Conservation (phyloP, 2,329 filamentous ascomycete genomes). For the Cytospora schulzeri region DNA sequence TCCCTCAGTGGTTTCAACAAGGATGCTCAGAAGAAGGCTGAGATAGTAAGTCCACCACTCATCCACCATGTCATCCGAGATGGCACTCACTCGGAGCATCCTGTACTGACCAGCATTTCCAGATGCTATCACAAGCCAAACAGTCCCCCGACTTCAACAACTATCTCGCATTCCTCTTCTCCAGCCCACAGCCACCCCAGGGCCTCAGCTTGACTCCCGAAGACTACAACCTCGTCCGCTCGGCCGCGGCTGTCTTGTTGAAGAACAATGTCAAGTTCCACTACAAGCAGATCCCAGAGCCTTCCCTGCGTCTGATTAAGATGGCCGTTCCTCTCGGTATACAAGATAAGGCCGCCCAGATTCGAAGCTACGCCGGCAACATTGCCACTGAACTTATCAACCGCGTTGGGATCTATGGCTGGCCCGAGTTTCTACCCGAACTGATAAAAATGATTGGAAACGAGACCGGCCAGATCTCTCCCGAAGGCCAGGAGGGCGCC, state of each 20-base stretch:
- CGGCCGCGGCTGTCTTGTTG: constrained; percentile 88
- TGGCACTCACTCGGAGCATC: not conserved
- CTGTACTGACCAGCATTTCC: constrained; percentile 21
- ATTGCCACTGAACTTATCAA: constrained; percentile 91
- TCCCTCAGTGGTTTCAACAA: constrained; percentile 85
- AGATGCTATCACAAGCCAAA: constrained; percentile 95
- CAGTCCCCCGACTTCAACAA: constrained; percentile 92
- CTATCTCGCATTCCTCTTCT: constrained; percentile 91
- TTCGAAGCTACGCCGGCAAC: constrained; percentile 87
- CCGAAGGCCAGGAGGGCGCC: constrained; percentile 83
- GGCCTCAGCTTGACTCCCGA: constrained; percentile 60
- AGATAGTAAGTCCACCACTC: constrained; percentile 67
- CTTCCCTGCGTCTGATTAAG: constrained; percentile 76
- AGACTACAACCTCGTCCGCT: constrained; percentile 76
- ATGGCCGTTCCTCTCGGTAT: constrained; percentile 76
- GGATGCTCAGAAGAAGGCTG: constrained; percentile 82
- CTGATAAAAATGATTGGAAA: constrained; percentile 79
- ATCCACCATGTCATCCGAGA: constrained; percentile 21
- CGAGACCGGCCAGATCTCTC: constrained; percentile 64
- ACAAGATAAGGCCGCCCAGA: constrained; percentile 78
- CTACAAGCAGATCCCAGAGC: constrained; percentile 74
- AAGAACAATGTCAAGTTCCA: constrained; percentile 86
- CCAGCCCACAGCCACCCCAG: constrained; percentile 64
- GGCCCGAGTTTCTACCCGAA: constrained; percentile 88
- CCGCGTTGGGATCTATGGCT: constrained; percentile 81